Evolutionary conservation across 495 filamentous ascomycete genomes (phyloP).

Genomic region (Delitschia confertaspora): DNA sequence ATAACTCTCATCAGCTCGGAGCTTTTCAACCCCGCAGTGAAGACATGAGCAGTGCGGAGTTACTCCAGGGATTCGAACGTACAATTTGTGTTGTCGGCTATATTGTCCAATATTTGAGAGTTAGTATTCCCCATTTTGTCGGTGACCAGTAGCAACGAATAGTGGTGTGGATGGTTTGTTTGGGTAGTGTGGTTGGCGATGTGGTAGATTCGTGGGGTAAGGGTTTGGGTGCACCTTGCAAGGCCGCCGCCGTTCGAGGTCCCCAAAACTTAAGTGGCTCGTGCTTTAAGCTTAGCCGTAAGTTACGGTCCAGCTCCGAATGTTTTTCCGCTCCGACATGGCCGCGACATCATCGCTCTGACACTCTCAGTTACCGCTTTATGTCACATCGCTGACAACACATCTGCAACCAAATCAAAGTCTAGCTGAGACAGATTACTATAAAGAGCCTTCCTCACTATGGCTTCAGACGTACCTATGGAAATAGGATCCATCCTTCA

Average conservation of each 20-base stretch:
- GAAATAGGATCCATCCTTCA: constrained; percentile 70
- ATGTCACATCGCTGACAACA: neutral
- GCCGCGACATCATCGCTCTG: no score
- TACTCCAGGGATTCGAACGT: constrained; percentile 29
- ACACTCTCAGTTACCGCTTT: no score
- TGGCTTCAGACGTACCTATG: constrained; percentile 37
- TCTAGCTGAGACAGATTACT: no score
- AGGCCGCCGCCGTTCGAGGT: no score
- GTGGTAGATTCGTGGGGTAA: neutral
- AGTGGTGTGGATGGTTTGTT: neutral
- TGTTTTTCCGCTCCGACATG: no score
- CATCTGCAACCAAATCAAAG: neutral
- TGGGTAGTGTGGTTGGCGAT: constrained; percentile 15
- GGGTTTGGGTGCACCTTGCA: no score
- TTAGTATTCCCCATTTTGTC: constrained; percentile 66
- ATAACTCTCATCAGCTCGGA: constrained; percentile 6
- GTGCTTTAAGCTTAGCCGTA: no score
- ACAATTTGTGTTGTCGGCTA: constrained; percentile 96
- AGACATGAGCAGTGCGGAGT: constrained; percentile 10
- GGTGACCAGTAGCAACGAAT: neutral
- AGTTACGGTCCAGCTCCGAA: no score
- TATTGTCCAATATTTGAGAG: constrained; percentile 83
- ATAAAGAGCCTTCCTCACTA: constrained; percentile 21
- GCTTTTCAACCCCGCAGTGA: constrained; percentile 16
- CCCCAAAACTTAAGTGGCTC: no score